Evolutionary conservation across 805 yeast species (phyloP).

Genomic region (Teunomyces panamensis): DNA sequence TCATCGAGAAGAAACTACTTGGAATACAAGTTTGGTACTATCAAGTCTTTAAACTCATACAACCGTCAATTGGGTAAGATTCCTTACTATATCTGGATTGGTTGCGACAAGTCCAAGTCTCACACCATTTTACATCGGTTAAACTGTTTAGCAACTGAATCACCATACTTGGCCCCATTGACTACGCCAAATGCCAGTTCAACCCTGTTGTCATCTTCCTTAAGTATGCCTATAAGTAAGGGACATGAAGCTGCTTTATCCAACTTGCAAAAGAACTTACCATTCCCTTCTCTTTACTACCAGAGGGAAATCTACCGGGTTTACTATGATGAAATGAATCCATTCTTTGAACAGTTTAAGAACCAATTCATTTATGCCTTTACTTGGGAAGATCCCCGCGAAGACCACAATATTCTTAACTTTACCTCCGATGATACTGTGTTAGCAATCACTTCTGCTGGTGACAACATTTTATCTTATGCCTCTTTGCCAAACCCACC

Average conservation of each 20-base stretch:
- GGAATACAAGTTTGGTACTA: constrained; percentile 78
- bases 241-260: constrained; percentile 75
- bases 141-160: constrained; percentile 74
- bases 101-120: constrained; percentile 45
- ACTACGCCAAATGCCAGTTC: constrained; percentile 19
- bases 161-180: constrained; percentile 73
- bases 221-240: constrained; percentile 50
- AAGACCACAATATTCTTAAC: constrained; percentile 66
- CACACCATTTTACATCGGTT: constrained; percentile 54
- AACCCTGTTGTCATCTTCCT: constrained; percentile 7
- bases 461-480: constrained; percentile 75
- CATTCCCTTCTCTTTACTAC: constrained; percentile 78
- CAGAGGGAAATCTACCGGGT: constrained; percentile 78
- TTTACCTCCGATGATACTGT: constrained; percentile 66
- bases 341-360: constrained; percentile 66
- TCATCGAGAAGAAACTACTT: constrained; percentile 79
- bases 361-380: constrained; percentile 82
- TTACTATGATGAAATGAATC: constrained; percentile 69
- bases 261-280: constrained; percentile 62
- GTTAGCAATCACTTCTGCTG: constrained; percentile 82
- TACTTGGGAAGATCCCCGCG: constrained; percentile 90
- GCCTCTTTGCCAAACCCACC: constrained; percentile 74
- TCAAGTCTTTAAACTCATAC: constrained; percentile 67
- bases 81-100: constrained; percentile 83
- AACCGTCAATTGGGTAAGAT: constrained; percentile 67